Base-by-base conservation (phyloP, 306 rosid species). In the Inga leiocalycina region DNA sequence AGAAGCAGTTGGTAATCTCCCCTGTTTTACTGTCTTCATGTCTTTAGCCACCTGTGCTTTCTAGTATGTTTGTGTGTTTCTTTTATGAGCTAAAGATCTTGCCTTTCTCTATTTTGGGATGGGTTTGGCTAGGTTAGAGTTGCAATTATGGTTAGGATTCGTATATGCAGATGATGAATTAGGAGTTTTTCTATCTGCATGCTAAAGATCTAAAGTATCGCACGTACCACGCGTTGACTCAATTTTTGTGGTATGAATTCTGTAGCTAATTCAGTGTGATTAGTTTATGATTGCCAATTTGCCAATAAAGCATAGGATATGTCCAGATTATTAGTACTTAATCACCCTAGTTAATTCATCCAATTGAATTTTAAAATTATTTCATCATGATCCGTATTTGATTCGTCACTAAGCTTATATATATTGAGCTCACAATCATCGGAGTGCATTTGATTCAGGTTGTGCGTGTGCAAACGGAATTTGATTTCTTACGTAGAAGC, bases 181-280 rank as follows among this genome's bases (percentile, higher is more conserved):
- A n/a, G n/a, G n/a, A n/a, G n/a, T n/a, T n/a, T n/a, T n/a, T n/a
- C n/a, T n/a, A n/a, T n/a, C n/a, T n/a, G n/a, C n/a, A n/a, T n/a
- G n/a, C n/a, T n/a, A n/a, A n/a, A n/a, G n/a, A n/a, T n/a, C n/a
- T n/a, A 59, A 59, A 85, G 81, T 30, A 59, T 81, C 80, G 84
- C 84, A 82, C 80, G 83, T 48, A 71, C 49, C 66, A 59, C 34
- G 16, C 82, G 85, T 82, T 88, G 91, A 86, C 88, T 84, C 79
- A 71, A 83, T 81, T 76, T 66, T 76, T 80, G 19, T 49, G 75
- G 66, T 82, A 12, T 71, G 68, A 59, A 24, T 54, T 19, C 34
- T 56, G 34, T 16, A 67, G 69, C 30, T 67, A 34, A 22, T 39
- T 22, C 34, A 1, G 32, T 61, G 65, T 48, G 19, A 57, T 45